Evolutionary conservation across 306 rosid species (phyloP).

Genomic region (Cyamopsis tetragonoloba): DNA sequence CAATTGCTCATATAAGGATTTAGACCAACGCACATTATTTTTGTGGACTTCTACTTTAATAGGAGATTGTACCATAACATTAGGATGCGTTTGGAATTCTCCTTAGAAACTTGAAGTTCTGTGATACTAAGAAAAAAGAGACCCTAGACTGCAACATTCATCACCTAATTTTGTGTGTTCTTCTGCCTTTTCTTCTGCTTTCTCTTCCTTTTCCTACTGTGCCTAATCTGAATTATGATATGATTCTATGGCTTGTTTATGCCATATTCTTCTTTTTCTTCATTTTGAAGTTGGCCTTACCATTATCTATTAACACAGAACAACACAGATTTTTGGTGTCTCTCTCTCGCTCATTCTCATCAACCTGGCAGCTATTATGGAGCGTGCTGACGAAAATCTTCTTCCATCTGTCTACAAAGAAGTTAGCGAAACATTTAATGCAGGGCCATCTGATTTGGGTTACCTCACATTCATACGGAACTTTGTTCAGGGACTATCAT

Average conservation of each 20-base stretch:
- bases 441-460: conserved; percentile 91
- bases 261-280: background rate
- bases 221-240: background rate
- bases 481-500: conserved; percentile 76
- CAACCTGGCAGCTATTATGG: conserved; percentile 94
- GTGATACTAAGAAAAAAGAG: conserved; percentile 9
- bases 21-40: no score
- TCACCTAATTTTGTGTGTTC: background rate
- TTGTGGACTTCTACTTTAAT: no score
- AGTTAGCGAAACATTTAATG: conserved; percentile 89
- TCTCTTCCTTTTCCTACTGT: background rate
- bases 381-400: conserved; percentile 90
- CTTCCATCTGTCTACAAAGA: conserved; percentile 97
- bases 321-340: conserved; percentile 49
- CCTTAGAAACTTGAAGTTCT: background rate
- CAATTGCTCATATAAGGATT: background rate
- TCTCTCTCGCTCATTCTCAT: conserved; percentile 78
- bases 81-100: background rate
- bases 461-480: conserved; percentile 91
- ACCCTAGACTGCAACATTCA: background rate
- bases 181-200: background rate
- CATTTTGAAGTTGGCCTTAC: background rate
- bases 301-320: conserved; percentile 34
- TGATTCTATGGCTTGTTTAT: background rate
- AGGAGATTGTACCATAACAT: no score